Evolutionary conservation across 768 basidiomycete genomes (phyloP).

Genomic region (Tylopilus subfusipes): DNA sequence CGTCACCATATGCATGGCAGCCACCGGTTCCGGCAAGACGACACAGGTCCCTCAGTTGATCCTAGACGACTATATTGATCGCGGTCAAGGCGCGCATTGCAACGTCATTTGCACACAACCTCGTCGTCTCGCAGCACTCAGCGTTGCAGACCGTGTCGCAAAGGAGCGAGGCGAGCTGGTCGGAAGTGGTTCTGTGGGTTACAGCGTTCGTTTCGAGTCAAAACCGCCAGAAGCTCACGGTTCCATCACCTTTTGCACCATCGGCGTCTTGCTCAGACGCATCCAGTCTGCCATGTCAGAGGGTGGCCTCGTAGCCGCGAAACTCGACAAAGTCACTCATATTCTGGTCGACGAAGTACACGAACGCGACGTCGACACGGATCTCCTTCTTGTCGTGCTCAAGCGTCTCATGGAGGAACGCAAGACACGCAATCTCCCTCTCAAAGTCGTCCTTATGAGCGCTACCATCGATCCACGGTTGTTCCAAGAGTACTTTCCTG

Average conservation of each 20-base stretch:
- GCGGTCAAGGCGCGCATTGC: slow-evolving; percentile 77
- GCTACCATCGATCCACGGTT: slow-evolving; percentile 90
- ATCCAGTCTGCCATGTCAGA: slow-evolving; percentile 71
- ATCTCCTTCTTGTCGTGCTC: slow-evolving; percentile 83
- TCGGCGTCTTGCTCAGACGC: slow-evolving; percentile 83
- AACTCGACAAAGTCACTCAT: slow-evolving; percentile 79
- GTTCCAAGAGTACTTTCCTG: slow-evolving; percentile 85
- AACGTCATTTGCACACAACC: slow-evolving; percentile 95
- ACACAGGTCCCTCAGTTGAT: slow-evolving; percentile 94
- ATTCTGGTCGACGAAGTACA: slow-evolving; percentile 95
- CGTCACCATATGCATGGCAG: slow-evolving; percentile 85
- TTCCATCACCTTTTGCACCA: slow-evolving; percentile 89
- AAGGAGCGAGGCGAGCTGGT: slow-evolving; percentile 76
- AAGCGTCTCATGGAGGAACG: slow-evolving; percentile 79
- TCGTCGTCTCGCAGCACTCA: slow-evolving; percentile 85
- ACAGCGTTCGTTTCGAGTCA: slow-evolving; percentile 88
- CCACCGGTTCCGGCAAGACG: slow-evolving; percentile 91
- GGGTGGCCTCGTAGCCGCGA: slow-evolving; percentile 30
- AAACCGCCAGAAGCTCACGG: slow-evolving; percentile 78
- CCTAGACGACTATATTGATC: slow-evolving; percentile 75
- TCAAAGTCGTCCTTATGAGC: slow-evolving; percentile 93
- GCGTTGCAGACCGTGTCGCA: slow-evolving; percentile 86
- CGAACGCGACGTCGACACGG: slow-evolving; percentile 92
- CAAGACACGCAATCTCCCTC: slow-evolving; percentile 59
- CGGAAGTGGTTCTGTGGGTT: slow-evolving; percentile 72